Evolutionary conservation across 768 basidiomycete species (phyloP), one percentile per base, ranked within the genome.

Genomic region (Psilocybe subaeruginosa): DNA sequence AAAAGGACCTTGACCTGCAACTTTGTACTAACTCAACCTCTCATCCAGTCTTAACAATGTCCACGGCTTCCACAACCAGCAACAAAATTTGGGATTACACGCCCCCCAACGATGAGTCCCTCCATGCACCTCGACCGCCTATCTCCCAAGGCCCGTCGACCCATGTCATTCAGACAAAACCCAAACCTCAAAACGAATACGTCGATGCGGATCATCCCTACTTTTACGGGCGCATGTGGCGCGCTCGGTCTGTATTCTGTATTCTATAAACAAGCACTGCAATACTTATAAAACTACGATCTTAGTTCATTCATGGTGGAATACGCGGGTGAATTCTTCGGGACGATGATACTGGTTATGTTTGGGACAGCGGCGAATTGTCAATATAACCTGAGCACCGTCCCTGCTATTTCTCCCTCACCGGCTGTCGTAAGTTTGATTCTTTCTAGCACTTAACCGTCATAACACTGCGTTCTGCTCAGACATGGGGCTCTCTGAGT

Each of bases 281-380:
- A 35, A 35, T 35, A 4, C 33, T 35, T 11, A 35, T 11, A 35
- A 7, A 11, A 11, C 6, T 2, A 35, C 33, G 33, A 35, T 6
- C 33, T 0, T 12, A 43, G 54, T n/a, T 14, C 56, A 16, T 55
- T 60, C 46, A 46, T 59, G 58, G 37, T 55, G 16, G 54, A 52
- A 54, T 69, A 66, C 52, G 61, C 59, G 56, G 86, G 82, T 14
- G 86, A 87, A 70, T 85, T 86, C 64, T 68, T 85, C 51, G 85
- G 85, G 16, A 77, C 78, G 11, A 78, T 79, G 71, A 74, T 86
- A 30, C 76, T 87, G 14, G 70, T 83, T 53, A 78, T 85, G 53
- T 80, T 87, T 59, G 85, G 85, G 17, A 73, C 74, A 35, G 85
- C 83, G 39, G 78, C 78, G 29, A 74, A 82, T 54, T 84, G 82